A percentile compares a stretch with the other conserved stretches of the same genome.
Evolutionary conservation across 2,329 filamentous ascomycete species (phyloP).

Genomic region (Pseudogymnoascus sp.): DNA sequence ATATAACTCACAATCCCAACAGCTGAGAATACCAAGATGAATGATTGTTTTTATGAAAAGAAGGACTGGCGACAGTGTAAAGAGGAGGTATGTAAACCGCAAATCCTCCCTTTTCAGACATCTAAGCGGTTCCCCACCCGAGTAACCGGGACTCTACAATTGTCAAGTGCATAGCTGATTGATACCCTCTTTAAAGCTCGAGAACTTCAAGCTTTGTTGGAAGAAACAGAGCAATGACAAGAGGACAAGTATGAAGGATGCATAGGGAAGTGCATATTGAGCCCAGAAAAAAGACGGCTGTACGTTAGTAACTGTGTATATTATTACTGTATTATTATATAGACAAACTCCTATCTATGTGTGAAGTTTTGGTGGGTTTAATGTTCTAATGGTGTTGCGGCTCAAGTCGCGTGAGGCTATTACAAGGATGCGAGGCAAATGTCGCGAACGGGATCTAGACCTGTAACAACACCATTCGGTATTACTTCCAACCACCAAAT

Average conservation of each 20-base stretch:
- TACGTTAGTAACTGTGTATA: not conserved
- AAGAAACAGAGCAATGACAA: constrained; percentile 80
- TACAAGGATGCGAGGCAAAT: not conserved
- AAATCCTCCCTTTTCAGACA: constrained; percentile 17
- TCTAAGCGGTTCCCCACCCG: not conserved
- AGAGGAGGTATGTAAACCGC: constrained; percentile 60
- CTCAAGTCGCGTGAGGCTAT: constrained; percentile 9
- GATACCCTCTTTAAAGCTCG: constrained; percentile 56
- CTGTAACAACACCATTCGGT: not conserved
- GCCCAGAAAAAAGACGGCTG: not conserved
- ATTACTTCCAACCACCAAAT: not conserved
- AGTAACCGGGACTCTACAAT: not conserved
- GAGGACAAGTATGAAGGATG: constrained; percentile 70
- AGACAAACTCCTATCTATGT: not conserved
- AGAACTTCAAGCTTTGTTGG: constrained; percentile 84
- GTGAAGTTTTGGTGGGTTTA: not conserved
- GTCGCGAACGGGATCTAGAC: constrained; percentile 1
- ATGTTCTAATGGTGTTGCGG: constrained; percentile 9
- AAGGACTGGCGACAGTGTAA: constrained; percentile 91
- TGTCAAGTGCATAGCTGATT: constrained; percentile 9
- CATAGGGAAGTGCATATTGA: constrained; percentile 25
- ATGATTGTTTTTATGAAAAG: constrained; percentile 91
- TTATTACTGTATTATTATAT: constrained; percentile 11
- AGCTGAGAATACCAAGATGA: constrained; percentile 88
- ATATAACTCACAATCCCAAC: constrained; percentile 5